A percentile compares a stretch with the other conserved stretches of the same genome.
phyloP scores from a whole-genome alignment of 2,329 filamentous ascomycete genomes.

The Talaromyces pinophilus region DNA sequence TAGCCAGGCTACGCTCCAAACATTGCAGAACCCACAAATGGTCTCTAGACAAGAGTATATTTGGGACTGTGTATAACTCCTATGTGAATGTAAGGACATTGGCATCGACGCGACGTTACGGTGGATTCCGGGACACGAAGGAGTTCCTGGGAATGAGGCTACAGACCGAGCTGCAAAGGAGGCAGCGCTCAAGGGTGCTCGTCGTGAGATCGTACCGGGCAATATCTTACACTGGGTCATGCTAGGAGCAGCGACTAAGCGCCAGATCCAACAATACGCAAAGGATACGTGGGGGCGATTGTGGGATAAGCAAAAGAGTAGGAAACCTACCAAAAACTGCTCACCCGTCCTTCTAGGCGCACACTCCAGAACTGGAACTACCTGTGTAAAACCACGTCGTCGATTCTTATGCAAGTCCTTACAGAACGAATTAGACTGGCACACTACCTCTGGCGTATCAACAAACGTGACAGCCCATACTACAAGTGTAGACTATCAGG shows the following conservation, averaged over 20 bases:
- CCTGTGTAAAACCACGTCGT: constrained; percentile 1
- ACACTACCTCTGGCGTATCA: constrained; percentile 3
- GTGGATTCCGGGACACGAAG: not conserved
- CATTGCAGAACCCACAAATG: not conserved
- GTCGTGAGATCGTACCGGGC: not conserved
- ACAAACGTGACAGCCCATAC: not conserved
- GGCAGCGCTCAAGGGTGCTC: not conserved
- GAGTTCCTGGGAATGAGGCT: not conserved
- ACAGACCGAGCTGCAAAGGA: not conserved
- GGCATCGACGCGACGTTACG: not conserved
- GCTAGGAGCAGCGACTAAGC: not conserved
- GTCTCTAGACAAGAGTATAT: not conserved
- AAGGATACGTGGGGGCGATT: not conserved
- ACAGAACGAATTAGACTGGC: not conserved
- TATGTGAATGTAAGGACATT: not conserved
- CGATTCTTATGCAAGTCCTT: not conserved
- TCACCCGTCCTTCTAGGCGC: not conserved
- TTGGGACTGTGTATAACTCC: not conserved
- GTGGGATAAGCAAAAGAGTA: not conserved
- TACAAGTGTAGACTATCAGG: not conserved
- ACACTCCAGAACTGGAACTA: not conserved
- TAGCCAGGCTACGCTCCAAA: not conserved
- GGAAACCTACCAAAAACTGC: not conserved
- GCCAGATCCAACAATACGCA: not conserved
- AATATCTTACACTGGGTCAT: not conserved